A percentile compares a stretch with the other conserved stretches of the same genome.
Conservation (phyloP, 1,284 basidiomycete species). For the Tilletiopsis washingtonensis region DNA sequence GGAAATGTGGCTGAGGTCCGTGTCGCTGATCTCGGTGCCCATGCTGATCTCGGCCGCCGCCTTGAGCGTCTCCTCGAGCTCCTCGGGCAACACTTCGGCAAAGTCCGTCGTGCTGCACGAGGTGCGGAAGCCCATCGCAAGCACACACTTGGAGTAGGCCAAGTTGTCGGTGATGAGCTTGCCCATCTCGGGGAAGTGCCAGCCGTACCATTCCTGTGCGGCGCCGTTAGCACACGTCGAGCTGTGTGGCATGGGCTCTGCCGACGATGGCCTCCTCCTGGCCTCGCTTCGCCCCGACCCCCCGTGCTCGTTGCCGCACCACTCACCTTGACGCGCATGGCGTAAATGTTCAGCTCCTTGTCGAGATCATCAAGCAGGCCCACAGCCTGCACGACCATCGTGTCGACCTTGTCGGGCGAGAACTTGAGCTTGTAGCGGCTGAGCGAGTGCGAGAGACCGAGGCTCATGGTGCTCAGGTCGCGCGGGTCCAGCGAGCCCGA, state of each 20-base stretch:
- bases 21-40: constrained; percentile 96
- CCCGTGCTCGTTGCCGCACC: background rate
- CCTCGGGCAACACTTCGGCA: constrained; percentile 75
- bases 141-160: constrained; percentile 72
- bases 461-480: constrained; percentile 92
- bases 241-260: too few relatives aligned
- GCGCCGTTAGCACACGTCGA: background rate
- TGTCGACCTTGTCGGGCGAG: constrained; percentile 98
- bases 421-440: constrained; percentile 99
- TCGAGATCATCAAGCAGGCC: constrained; percentile 96
- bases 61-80: constrained; percentile 74
- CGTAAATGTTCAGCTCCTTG: constrained; percentile 99
- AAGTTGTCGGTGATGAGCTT: constrained; percentile 96
- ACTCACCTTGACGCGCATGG: constrained; percentile 90
- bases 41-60: constrained; percentile 91
- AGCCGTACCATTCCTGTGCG: constrained; percentile 95
- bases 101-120: constrained; percentile 81
- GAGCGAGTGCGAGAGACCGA: constrained; percentile 92
- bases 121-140: constrained; percentile 57
- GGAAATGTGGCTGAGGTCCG: constrained; percentile 89
- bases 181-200: constrained; percentile 99
- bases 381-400: constrained; percentile 98
- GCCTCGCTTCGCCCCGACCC: background rate
- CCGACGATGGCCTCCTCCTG: too few relatives aligned
- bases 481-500: constrained; percentile 55